Evolutionary conservation across 441 rosid genomes (phyloP).

Genomic region (Kokia cookei): DNA sequence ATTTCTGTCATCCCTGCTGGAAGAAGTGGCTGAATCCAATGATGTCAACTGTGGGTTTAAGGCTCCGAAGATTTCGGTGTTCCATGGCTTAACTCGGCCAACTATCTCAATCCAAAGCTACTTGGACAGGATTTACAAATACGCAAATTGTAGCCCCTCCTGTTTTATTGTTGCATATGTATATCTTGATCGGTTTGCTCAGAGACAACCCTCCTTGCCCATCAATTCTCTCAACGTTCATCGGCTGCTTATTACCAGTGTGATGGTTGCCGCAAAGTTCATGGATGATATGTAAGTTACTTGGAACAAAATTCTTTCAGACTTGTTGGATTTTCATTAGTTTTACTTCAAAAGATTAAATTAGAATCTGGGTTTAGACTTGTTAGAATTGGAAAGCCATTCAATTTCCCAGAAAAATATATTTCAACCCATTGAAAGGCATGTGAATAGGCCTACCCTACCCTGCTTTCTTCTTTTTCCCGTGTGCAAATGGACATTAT

Average conservation of each 20-base stretch:
- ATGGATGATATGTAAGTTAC: conserved; percentile 79
- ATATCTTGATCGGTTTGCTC: conserved; percentile 78
- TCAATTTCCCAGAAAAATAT: conserved; percentile 1
- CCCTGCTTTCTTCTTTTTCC: background rate
- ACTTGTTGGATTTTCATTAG: background rate
- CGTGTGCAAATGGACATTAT: background rate
- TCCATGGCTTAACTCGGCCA: conserved; percentile 70
- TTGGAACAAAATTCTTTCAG: background rate
- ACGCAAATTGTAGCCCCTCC: conserved; percentile 84
- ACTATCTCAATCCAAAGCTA: conserved; percentile 65
- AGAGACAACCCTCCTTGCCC: conserved; percentile 64
- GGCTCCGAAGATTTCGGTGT: conserved; percentile 53
- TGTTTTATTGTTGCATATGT: conserved; percentile 83
- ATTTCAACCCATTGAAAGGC: background rate
- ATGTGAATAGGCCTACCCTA: background rate
- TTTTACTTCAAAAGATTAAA: background rate
- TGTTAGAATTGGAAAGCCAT: background rate
- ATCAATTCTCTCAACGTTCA: conserved; percentile 82
- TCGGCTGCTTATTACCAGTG: conserved; percentile 81
- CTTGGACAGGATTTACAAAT: conserved; percentile 72
- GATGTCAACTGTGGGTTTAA: conserved; percentile 35
- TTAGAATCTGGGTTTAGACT: background rate
- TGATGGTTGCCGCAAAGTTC: conserved; percentile 86
- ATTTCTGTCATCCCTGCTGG: conserved; percentile 68
- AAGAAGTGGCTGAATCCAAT: conserved; percentile 66